Evolutionary conservation across 805 yeast genomes (phyloP), one percentile per base, ranked within the genome.

Genomic region (Barnettozyma populi): DNA sequence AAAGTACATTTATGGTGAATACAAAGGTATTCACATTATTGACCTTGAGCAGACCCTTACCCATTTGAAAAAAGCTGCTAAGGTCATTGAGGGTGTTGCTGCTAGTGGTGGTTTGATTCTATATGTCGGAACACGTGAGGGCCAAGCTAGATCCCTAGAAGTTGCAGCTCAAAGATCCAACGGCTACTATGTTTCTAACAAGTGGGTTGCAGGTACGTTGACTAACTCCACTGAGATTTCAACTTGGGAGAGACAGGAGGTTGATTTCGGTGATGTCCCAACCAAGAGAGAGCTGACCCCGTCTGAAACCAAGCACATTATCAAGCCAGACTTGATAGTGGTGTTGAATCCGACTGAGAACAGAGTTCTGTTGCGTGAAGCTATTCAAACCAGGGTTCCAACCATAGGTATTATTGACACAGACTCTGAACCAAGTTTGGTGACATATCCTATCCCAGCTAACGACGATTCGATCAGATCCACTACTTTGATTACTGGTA

Each of bases 191-290:
- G 90, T 94, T 19, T 74, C 85, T 20, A 76, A 80, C 41, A 80
- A 90, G 62, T 94, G 99, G 99, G 79, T 87, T 50, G 97, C 97
- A 2, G 99, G 99, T 55, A 86, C 95, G 21, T 74, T 94, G 55
- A 89, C 98, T 40, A 94, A 94, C 68, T 80, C 88, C 47, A 72
- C 82, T 27, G 86, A 80, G 61, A 81, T 85, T 20, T 69, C 78
- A 9, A 69, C 71, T 36, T 79, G 82, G 77, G 81, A 79, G 38
- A 78, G 86, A 59, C 78, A 76, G 49, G 95, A 88, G 69, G 80
- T 90, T 43, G 89, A 89, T 65, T 75, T 85, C 79, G 75, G 68
- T 19, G 92, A 90, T 61, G 59, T 67, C 23, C 79, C 84, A 32
- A 85, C 95, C 4, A 75, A 74, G 23, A 76, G 90, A 54, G 70